Conservation (phyloP, 306 rosid genomes). For the Lathyrus oleraceus region DNA sequence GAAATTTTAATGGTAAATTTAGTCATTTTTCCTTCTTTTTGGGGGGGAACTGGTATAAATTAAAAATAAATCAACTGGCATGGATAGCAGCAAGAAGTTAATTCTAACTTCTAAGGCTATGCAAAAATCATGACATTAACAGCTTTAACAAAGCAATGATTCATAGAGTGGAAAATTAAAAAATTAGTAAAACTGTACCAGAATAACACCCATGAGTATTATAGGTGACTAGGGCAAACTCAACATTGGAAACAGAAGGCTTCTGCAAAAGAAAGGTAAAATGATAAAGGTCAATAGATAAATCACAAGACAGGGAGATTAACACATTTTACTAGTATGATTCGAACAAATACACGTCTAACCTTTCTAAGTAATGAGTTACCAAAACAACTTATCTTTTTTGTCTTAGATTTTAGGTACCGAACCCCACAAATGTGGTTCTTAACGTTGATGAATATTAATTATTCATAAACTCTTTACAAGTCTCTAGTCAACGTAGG, state of each 20-base stretch:
- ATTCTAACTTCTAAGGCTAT: slow-evolving; percentile 9
- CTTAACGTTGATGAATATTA: background rate
- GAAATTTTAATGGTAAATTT: no score
- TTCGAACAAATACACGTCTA: slow-evolving; percentile 15
- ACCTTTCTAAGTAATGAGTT: background rate
- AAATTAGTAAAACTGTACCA: slow-evolving; percentile 55
- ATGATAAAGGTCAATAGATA: slow-evolving; percentile 11
- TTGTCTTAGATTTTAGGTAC: background rate
- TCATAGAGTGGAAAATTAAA: slow-evolving; percentile 16
- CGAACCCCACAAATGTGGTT: background rate
- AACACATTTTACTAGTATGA: slow-evolving; percentile 2
- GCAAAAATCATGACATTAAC: background rate
- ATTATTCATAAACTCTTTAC: background rate
- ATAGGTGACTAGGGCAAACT: slow-evolving; percentile 75
- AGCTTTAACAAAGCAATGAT: slow-evolving; percentile 16
- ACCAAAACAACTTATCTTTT: slow-evolving; percentile 5
- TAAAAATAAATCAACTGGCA: slow-evolving; percentile 15
- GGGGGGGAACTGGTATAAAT: background rate
- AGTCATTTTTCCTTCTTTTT: no score
- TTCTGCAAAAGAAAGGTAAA: slow-evolving; percentile 61
- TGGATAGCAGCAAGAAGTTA: slow-evolving; percentile 2
- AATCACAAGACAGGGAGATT: slow-evolving; percentile 18
- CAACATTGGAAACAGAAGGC: slow-evolving; percentile 54
- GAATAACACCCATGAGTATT: slow-evolving; percentile 91
- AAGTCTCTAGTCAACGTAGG: background rate